phyloP scores from a whole-genome alignment of 1,284 basidiomycete species.

The Coniferiporia sulphurascens region DNA sequence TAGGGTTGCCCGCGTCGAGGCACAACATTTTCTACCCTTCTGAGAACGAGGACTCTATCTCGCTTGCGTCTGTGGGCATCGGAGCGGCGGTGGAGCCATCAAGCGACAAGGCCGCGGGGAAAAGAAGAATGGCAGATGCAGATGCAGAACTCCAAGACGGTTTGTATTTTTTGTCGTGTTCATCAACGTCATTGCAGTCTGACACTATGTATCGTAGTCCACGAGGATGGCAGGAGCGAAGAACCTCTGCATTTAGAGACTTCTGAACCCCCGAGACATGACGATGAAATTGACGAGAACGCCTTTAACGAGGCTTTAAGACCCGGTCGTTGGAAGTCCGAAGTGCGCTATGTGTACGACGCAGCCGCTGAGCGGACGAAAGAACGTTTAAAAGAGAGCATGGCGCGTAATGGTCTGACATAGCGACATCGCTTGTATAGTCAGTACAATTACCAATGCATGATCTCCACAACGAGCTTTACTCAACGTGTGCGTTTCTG shows the following conservation, averaged over 20 bases:
- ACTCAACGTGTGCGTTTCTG: too few relatives aligned
- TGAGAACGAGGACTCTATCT: conserved; percentile 12
- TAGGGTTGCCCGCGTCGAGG: not conserved
- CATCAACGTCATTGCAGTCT: conserved; percentile 15
- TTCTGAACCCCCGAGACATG: conserved; percentile 40
- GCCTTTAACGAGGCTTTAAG: not conserved
- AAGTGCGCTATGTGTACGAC: conserved; percentile 69
- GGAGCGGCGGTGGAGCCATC: conserved; percentile 40
- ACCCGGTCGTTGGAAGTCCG: conserved; percentile 1
- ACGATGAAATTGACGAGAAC: conserved; percentile 29
- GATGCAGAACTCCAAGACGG: conserved; percentile 20
- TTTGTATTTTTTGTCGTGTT: conserved; percentile 12
- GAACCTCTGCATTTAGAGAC: conserved; percentile 34
- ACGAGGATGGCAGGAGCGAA: not conserved
- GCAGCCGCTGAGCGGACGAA: conserved; percentile 71
- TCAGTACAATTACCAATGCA: too few relatives aligned
- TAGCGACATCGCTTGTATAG: not conserved
- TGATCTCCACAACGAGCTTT: too few relatives aligned
- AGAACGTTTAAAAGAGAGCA: conserved; percentile 34
- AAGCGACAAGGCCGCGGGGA: conserved; percentile 78
- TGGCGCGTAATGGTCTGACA: not conserved
- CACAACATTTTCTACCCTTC: not conserved
- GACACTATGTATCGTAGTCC: conserved; percentile 30
- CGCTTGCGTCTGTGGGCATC: conserved; percentile 30
- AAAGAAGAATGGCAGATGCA: conserved; percentile 53